These are phyloP conservation scores for Trichophyton mentagrophytes DNA, from an alignment of 2,329 filamentous ascomycete genomes.

Conservation along the genomic window DNA sequence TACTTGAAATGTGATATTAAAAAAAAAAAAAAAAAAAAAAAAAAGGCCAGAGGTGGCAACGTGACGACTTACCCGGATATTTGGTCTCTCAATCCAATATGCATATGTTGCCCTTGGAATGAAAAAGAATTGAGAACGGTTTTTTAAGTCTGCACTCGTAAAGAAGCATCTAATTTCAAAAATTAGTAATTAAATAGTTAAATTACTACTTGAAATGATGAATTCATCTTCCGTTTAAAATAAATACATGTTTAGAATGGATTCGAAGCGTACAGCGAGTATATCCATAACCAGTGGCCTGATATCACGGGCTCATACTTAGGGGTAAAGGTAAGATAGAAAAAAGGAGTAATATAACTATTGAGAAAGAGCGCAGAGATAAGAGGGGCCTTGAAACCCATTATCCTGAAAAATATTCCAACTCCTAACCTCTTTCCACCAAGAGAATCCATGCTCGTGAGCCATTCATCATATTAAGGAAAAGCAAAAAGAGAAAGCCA, in stretches of 20 bases:
- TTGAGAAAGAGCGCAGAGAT: neutral
- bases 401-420: neutral
- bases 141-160: neutral
- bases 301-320: neutral
- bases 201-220: neutral
- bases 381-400: neutral
- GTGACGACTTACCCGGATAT: neutral
- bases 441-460: neutral
- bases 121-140: neutral
- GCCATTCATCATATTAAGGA: neutral
- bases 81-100: neutral
- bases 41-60: no score
- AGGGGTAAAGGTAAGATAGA: neutral
- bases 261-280: neutral
- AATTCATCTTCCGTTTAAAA: neutral
- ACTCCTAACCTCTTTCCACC: neutral
- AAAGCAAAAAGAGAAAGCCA: neutral
- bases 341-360: neutral
- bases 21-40: no score
- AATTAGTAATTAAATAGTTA: neutral
- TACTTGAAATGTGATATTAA: neutral
- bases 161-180: neutral
- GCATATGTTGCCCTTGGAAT: neutral
- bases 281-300: neutral
- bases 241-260: neutral